Base-by-base conservation (phyloP, 176 grass and related monocot genomes). In the Aegilops speltoides region DNA sequence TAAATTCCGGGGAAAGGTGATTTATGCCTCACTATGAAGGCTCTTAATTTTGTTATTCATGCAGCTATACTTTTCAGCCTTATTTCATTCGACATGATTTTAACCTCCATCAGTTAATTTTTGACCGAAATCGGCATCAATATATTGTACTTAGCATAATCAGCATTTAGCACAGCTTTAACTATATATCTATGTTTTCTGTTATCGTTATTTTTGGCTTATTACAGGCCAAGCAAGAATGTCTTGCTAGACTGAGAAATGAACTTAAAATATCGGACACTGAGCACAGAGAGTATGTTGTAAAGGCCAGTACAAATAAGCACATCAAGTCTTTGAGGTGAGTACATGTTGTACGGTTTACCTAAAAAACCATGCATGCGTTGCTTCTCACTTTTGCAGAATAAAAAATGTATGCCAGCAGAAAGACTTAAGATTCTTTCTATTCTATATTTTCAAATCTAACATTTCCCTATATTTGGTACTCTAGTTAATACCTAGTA, bases 201-300 rank as follows among this genome's bases (percentile, higher is more conserved):
- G 19, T 82, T 38, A n/a, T 61, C 41, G 66, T 84, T 74, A 40
- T 29, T 46, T 68, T 84, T 31, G 34, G 54, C 64, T 76, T 84
- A 50, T 91, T 76, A 71, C 89, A 91, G 89, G 86, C 34, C 48
- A 91, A 67, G 38, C 22, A 73, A 79, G 40, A 56, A 64, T 84
- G 89, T 87, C 90, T 97, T 52, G 67, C 73, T 54, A 84, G 91
- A 77, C 64, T 94, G 33, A 92, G 95, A 76, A 92, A 89, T 29
- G 86, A 92, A 83, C 86, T 97, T 68, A 92, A 80, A 82, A 89
- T 92, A 91, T 86, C 72, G 34, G 88, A 94, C 75, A 79, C 41
- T 68, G 92, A 94, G 77, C 90, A 94, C 36, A 62, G 54, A 81
- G 86, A 94, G 45, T 91, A 87, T 85, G 84, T 92, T 73, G 78